Evolutionary conservation across 441 rosid genomes (phyloP), one percentile per base, ranked within the genome.

Genomic region (Viola pubescens): DNA sequence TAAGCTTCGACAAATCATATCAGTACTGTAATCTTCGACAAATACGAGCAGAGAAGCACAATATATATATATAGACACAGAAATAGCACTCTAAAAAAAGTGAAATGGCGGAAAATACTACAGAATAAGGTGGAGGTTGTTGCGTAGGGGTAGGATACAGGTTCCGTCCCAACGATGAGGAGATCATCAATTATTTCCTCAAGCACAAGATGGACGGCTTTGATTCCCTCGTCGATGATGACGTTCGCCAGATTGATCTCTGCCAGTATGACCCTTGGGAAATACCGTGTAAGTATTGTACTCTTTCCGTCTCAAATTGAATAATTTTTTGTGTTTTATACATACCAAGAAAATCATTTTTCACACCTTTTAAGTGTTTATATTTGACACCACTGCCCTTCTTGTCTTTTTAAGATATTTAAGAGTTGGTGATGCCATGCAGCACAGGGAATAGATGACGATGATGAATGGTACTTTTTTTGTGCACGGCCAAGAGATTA

Each of bases 391-490:
- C 19, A 16, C 19, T 16, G 19, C 19, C 19, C n/a, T n/a, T n/a
- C n/a, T n/a, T n/a, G n/a, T n/a, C n/a, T n/a, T n/a, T n/a, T n/a
- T n/a, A n/a, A n/a, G n/a, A n/a, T n/a, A n/a, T n/a, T n/a, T n/a
- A n/a, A n/a, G n/a, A n/a, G n/a, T n/a, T n/a, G n/a, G n/a, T n/a
- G 48, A 45, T 9, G 9, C 2, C 11, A 45, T 9, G 11, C 48
- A n/a, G 11, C 9, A 37, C 62, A 62, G 37, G 37, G 46, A 37
- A 1, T 62, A 0, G 55, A 52, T 9, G 38, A 38, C 4, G 66
- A 68, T n/a, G 1, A 4, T 4, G 16, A 19, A 0, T 60, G 64
- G 60, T 60, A 47, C 52, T 66, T 67, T 47, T 61, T 67, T 16
- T 37, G 62, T 12, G 52, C 39, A 13, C 71, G 71, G 2, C 52